phyloP scores from a whole-genome alignment of 257 asterid species.

The Apocynum venetum region DNA sequence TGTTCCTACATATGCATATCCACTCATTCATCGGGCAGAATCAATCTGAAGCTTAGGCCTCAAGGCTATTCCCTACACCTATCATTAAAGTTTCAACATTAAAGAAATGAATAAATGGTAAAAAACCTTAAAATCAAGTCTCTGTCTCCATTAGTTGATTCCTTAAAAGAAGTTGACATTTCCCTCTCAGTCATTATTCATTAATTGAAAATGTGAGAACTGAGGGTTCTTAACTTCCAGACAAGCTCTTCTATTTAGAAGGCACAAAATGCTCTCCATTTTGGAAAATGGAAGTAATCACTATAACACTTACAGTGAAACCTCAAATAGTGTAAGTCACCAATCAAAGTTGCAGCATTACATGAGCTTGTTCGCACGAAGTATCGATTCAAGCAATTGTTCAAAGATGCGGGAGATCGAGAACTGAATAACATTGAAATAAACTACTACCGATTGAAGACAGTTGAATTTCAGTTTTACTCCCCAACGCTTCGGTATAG shows the following conservation, averaged over 20 bases:
- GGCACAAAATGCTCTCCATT: not conserved
- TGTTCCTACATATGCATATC: not conserved
- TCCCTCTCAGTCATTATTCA: not conserved
- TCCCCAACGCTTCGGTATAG: not conserved
- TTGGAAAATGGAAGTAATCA: not conserved
- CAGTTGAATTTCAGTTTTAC: not conserved
- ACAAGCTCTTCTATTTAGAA: not conserved
- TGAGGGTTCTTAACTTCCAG: not conserved
- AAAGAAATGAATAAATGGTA: not conserved
- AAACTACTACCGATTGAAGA: not conserved
- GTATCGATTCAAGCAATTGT: not conserved
- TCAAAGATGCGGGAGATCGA: not conserved
- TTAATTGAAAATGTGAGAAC: not conserved
- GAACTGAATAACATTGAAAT: not conserved
- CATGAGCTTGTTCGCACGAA: not conserved
- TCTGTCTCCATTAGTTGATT: no score
- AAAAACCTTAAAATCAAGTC: no score
- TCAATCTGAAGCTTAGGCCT: not conserved
- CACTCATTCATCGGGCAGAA: not conserved
- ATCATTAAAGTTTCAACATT: no score
- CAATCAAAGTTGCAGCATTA: not conserved
- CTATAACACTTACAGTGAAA: not conserved
- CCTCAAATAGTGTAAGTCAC: not conserved
- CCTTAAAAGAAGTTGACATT: not conserved
- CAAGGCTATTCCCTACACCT: not conserved